A percentile compares a stretch with the other conserved stretches of the same genome.
phyloP scores from a whole-genome alignment of 257 asterid genomes.

The Ocimum tenuiflorum region DNA sequence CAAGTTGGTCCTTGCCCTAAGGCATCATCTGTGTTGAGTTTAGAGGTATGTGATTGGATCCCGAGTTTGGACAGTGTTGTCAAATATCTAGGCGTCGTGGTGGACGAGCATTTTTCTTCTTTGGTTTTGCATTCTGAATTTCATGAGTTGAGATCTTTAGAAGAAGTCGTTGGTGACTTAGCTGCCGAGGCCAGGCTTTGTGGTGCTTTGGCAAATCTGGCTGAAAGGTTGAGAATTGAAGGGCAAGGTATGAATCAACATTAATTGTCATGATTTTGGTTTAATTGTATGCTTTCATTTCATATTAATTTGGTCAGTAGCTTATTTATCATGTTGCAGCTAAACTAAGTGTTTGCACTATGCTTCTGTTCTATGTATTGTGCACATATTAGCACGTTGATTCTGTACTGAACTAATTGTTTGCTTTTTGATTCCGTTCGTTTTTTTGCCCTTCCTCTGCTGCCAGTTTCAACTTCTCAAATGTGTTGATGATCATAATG shows the following conservation, averaged over 20 bases:
- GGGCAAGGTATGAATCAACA: slow-evolving; percentile 32
- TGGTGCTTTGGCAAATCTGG: slow-evolving; percentile 49
- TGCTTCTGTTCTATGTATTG: not conserved
- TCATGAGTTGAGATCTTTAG: slow-evolving; percentile 51
- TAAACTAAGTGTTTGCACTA: not conserved
- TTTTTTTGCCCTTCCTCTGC: no score
- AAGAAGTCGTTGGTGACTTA: slow-evolving; percentile 44
- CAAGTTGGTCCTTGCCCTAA: slow-evolving; percentile 58
- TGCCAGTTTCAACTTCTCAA: no score
- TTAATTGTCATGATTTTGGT: not conserved
- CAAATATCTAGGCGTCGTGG: slow-evolving; percentile 58
- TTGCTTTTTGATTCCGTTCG: no score
- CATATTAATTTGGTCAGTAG: not conserved
- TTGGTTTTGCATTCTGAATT: slow-evolving; percentile 65
- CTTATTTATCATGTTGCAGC: not conserved
- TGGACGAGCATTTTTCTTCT: slow-evolving; percentile 81
- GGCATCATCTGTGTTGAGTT: slow-evolving; percentile 53
- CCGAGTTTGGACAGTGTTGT: slow-evolving; percentile 54
- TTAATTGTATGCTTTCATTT: not conserved
- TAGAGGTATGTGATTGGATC: slow-evolving; percentile 74
- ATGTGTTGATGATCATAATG: no score
- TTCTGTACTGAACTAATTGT: no score
- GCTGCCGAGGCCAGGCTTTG: slow-evolving; percentile 71
- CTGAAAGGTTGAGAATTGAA: slow-evolving; percentile 36
- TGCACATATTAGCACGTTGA: no score